These are phyloP conservation scores for Bryopsis sp. DNA, from an alignment of 139 green algal genomes.

Conservation along the genomic window DNA sequence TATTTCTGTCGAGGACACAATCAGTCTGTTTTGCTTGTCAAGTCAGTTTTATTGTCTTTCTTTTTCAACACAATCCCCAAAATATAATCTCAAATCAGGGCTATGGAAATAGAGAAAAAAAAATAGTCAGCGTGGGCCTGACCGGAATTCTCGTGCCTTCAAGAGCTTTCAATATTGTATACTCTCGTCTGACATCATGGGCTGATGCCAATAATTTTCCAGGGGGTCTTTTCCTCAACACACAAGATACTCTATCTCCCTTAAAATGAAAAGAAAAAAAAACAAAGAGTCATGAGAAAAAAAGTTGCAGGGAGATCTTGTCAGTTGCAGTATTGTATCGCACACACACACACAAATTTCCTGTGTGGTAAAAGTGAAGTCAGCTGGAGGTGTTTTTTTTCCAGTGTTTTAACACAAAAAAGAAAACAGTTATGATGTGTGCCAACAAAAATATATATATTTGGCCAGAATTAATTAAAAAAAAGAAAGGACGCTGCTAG, in stretches of 20 bases:
- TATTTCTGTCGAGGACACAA: too few species aligned
- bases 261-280: too few species aligned
- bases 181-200: constrained; percentile 91
- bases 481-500: neutral
- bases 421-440: too few species aligned
- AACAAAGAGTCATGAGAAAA: neutral
- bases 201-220: constrained; percentile 83
- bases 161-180: constrained; percentile 54
- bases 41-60: too few species aligned
- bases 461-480: neutral
- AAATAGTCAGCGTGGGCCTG: neutral
- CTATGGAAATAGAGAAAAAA: neutral
- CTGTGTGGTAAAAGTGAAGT: neutral
- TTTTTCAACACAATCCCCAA: too few species aligned
- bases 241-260: constrained; percentile 31
- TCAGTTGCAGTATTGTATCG: neutral
- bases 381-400: neutral
- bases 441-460: too few species aligned
- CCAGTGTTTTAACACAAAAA: neutral
- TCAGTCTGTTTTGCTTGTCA: too few species aligned
- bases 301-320: neutral
- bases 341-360: constrained; percentile 3
- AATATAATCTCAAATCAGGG: too few species aligned
- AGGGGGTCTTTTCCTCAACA: constrained; percentile 94
- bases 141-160: constrained; percentile 14